phyloP scores from a whole-genome alignment of 2,329 filamentous ascomycete species.

The Cucurbitaria berberidis region DNA sequence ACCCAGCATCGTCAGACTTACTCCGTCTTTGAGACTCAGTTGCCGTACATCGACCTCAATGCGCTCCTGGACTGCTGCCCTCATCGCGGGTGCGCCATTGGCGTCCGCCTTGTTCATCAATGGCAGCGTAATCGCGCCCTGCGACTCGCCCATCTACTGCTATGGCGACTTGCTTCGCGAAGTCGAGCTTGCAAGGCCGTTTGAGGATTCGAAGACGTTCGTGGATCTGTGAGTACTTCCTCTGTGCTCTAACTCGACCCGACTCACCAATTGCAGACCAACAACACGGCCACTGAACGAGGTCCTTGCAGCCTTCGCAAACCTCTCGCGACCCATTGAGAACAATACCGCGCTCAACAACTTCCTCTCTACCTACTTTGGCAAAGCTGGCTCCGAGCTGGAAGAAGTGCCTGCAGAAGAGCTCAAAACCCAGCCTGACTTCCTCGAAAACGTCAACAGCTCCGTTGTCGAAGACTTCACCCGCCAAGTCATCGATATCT shows the following conservation, averaged over 20 bases:
- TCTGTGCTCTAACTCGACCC: not conserved
- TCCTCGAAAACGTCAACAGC: slow-evolving; percentile 64
- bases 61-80: slow-evolving; percentile 14
- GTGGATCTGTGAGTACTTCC: slow-evolving; percentile 57
- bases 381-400: slow-evolving; percentile 67
- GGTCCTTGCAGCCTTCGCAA: slow-evolving; percentile 66
- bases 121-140: slow-evolving; percentile 67
- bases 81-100: slow-evolving; percentile 31
- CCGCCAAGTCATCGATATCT: slow-evolving; percentile 70
- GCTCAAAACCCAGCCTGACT: slow-evolving; percentile 63
- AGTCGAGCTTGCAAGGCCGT: slow-evolving; percentile 68
- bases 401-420: slow-evolving; percentile 59
- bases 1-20: not conserved
- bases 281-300: slow-evolving; percentile 65
- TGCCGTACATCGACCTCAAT: slow-evolving; percentile 13
- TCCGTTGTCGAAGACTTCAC: slow-evolving; percentile 66
- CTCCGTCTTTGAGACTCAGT: slow-evolving; percentile 6
- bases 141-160: slow-evolving; percentile 72
- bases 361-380: slow-evolving; percentile 70
- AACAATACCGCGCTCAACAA: slow-evolving; percentile 68
- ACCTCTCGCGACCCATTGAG: slow-evolving; percentile 64
- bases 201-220: slow-evolving; percentile 73
- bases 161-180: slow-evolving; percentile 67
- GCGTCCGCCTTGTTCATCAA: slow-evolving; percentile 62
- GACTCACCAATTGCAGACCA: slow-evolving; percentile 55